phyloP scores from a whole-genome alignment of 441 rosid species.

The Brassica hybrid region DNA sequence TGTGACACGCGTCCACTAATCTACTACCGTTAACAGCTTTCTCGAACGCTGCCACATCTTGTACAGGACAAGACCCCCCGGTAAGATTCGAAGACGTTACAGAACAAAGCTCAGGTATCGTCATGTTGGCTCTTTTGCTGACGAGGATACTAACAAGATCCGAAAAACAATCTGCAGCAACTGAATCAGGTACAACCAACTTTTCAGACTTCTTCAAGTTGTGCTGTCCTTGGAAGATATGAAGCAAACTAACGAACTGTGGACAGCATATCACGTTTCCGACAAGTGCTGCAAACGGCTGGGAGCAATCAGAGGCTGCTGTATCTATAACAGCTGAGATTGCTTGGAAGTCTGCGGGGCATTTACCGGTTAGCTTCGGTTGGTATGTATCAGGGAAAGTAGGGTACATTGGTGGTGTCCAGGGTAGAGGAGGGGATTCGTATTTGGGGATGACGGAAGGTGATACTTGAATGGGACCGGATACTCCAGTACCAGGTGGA shows the following conservation, averaged over 20 bases:
- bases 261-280: conserved; percentile 98
- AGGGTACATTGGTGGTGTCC: conserved; percentile 78
- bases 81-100: conserved; percentile 83
- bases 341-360: conserved; percentile 84
- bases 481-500: conserved; percentile 70
- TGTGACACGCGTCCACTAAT: conserved; percentile 80
- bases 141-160: conserved; percentile 87
- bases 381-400: conserved; percentile 77
- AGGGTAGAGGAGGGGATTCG: conserved; percentile 61
- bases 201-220: conserved; percentile 61
- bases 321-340: conserved; percentile 65
- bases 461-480: conserved; percentile 92
- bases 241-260: conserved; percentile 84
- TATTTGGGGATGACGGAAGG: conserved; percentile 78
- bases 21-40: conserved; percentile 77
- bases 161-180: conserved; percentile 94
- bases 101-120: conserved; percentile 80
- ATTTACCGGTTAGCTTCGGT: conserved; percentile 85
- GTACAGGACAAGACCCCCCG: conserved; percentile 86
- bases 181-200: conserved; percentile 66
- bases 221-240: conserved; percentile 77
- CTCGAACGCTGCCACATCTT: conserved; percentile 69
- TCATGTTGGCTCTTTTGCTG: conserved; percentile 85
- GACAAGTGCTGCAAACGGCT: conserved; percentile 77
- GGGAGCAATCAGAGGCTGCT: conserved; percentile 89